A percentile compares a stretch with the other conserved stretches of the same genome.
These are phyloP conservation scores for Phytophthora hibernalis DNA, from an alignment of 352 stramenopile species.

Conservation along the genomic window DNA sequence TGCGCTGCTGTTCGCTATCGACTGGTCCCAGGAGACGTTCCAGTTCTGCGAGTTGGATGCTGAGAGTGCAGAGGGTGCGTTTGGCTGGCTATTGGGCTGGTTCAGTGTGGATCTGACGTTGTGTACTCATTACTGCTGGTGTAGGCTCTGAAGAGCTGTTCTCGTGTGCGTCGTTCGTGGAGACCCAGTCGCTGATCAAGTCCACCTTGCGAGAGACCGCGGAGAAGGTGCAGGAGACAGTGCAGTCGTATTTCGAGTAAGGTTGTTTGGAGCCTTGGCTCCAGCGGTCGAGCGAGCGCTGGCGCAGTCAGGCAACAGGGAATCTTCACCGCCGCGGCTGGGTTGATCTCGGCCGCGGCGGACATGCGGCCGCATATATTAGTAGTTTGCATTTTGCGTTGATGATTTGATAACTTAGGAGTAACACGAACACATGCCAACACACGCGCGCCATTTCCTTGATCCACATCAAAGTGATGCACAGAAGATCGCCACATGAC, in stretches of 20 bases:
- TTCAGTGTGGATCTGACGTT: slow-evolving; percentile 8
- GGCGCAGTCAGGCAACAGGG: slow-evolving; percentile 20
- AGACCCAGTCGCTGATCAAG: slow-evolving; percentile 47
- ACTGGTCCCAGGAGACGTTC: slow-evolving; percentile 58
- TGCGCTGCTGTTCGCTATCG: slow-evolving; percentile 55
- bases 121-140: slow-evolving; percentile 10
- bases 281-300: slow-evolving; percentile 20
- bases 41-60: slow-evolving; percentile 54
- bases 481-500: slow-evolving; percentile 16
- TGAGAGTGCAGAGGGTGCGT: slow-evolving; percentile 45
- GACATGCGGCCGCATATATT: slow-evolving; percentile 40
- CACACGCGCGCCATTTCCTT: not conserved
- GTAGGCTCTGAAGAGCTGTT: slow-evolving; percentile 42
- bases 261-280: slow-evolving; percentile 17
- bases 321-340: slow-evolving; percentile 15
- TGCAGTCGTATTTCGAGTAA: slow-evolving; percentile 46
- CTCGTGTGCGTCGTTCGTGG: slow-evolving; percentile 50
- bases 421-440: slow-evolving; percentile 32
- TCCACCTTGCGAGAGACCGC: slow-evolving; percentile 40
- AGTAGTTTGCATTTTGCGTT: slow-evolving; percentile 48
- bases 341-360: slow-evolving; percentile 2
- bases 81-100: slow-evolving; percentile 1
- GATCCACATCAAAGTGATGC: slow-evolving; percentile 4
- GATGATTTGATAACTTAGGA: slow-evolving; percentile 47
- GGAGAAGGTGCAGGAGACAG: slow-evolving; percentile 31